A percentile compares a stretch with the other conserved stretches of the same genome.
Evolutionary conservation across 1,284 basidiomycete genomes (phyloP).

Genomic region (Ceratobasidium sp.): DNA sequence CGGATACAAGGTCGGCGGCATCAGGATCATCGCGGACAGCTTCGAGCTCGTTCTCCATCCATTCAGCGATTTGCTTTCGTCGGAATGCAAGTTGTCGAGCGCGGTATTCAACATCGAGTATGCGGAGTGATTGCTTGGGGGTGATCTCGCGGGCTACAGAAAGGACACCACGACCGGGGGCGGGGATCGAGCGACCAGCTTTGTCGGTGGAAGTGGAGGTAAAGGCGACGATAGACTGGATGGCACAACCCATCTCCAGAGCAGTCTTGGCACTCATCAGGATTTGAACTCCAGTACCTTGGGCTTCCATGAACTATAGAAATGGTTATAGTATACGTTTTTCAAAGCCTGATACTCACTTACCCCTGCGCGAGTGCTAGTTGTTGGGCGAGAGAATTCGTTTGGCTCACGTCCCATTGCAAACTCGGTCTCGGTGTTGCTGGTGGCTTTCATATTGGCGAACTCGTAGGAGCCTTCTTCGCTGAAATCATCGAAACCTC

Average conservation of each 20-base stretch:
- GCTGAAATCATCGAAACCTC: slow-evolving; percentile 97
- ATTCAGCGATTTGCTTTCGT: slow-evolving; percentile 89
- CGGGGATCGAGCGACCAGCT: slow-evolving; percentile 92
- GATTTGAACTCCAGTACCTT: slow-evolving; percentile 95
- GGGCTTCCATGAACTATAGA: slow-evolving; percentile 91
- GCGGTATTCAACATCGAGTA: slow-evolving; percentile 86
- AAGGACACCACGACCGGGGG: slow-evolving; percentile 89
- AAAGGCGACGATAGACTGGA: slow-evolving; percentile 93
- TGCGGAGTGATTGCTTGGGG: slow-evolving; percentile 73
- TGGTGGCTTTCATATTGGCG: slow-evolving; percentile 99
- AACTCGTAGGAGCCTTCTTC: slow-evolving; percentile 98
- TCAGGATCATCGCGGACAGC: slow-evolving; percentile 82
- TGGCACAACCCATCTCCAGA: slow-evolving; percentile 90
- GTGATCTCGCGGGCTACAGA: slow-evolving; percentile 82
- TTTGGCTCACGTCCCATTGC: slow-evolving; percentile 98
- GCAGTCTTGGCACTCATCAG: slow-evolving; percentile 97
- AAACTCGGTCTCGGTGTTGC: slow-evolving; percentile 94
- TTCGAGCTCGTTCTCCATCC: slow-evolving; percentile 87
- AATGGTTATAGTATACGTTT: slow-evolving; percentile 40
- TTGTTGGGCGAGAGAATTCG: slow-evolving; percentile 98
- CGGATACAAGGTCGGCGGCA: slow-evolving; percentile 66
- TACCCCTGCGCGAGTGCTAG: slow-evolving; percentile 91
- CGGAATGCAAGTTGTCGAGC: slow-evolving; percentile 92
- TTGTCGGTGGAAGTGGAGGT: slow-evolving; percentile 98
- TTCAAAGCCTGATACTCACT: slow-evolving; percentile 46